Percentiles rank a stretch among this genome's conserved stretches.
These are phyloP conservation scores for Saccharomycopsis sp. DNA, from an alignment of 805 yeast genomes.

Conservation along the genomic window DNA sequence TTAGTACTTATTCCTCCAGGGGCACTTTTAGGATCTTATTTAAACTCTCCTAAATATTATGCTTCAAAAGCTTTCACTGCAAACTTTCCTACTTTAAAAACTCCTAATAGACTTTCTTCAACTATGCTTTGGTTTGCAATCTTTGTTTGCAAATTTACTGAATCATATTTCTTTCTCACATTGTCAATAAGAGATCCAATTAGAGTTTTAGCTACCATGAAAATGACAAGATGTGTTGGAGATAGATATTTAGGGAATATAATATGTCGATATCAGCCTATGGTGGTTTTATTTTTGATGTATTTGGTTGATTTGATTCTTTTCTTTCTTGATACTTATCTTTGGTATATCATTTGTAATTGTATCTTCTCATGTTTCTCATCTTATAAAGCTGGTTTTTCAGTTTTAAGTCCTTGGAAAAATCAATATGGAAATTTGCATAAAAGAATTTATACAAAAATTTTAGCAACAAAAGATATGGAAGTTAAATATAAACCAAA, in stretches of 20 bases:
- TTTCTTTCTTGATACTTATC: constrained; percentile 96
- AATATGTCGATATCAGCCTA: constrained; percentile 79
- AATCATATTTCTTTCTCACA: constrained; percentile 87
- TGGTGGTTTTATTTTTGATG: constrained; percentile 85
- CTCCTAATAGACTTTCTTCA: constrained; percentile 92
- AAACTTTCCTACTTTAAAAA: constrained; percentile 65
- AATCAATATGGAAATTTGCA: constrained; percentile 95
- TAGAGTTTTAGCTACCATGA: constrained; percentile 71
- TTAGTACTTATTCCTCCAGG: constrained; percentile 93
- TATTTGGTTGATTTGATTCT: constrained; percentile 81
- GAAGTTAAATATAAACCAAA: constrained; percentile 40
- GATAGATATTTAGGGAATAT: constrained; percentile 74
- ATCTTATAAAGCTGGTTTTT: constrained; percentile 96
- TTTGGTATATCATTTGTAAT: constrained; percentile 97
- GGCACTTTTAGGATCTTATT: constrained; percentile 84
- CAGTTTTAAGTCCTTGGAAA: constrained; percentile 99
- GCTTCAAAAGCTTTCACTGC: constrained; percentile 95
- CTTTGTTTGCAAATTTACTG: constrained; percentile 79
- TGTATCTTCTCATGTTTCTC: constrained; percentile 94
- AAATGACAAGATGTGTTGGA: constrained; percentile 85
- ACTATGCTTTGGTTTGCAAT: constrained; percentile 84
- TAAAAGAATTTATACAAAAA: constrained; percentile 96
- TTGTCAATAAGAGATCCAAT: constrained; percentile 90
- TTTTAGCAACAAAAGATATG: constrained; percentile 69
- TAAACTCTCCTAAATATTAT: constrained; percentile 71